Percentiles rank a stretch among this genome's conserved stretches.
Conservation (phyloP, 2,329 filamentous ascomycete species). For the Nakataea oryzae region DNA sequence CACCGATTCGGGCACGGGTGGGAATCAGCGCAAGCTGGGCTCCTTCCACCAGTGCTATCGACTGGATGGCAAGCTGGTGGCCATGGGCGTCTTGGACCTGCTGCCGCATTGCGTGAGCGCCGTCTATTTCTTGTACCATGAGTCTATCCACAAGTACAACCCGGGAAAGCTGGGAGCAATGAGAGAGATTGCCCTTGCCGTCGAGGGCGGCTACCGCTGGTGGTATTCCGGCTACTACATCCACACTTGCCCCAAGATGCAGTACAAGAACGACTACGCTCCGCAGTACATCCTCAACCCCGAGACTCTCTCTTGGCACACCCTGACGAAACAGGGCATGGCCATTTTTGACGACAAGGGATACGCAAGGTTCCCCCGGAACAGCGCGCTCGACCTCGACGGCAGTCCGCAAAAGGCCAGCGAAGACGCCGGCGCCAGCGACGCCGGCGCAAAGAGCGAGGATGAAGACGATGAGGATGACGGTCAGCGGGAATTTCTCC, state of each 20-base stretch:
- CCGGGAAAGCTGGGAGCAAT: constrained; percentile 70
- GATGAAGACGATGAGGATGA: constrained; percentile 12
- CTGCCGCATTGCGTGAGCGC: constrained; percentile 68
- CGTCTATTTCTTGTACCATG: constrained; percentile 76
- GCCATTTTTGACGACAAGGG: constrained; percentile 39
- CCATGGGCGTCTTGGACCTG: constrained; percentile 67
- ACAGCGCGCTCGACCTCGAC: background rate
- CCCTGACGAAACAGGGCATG: constrained; percentile 41
- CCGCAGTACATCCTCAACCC: constrained; percentile 68
- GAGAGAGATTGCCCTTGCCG: constrained; percentile 59
- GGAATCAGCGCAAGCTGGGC: constrained; percentile 47
- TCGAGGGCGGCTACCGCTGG: constrained; percentile 59
- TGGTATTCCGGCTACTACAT: constrained; percentile 82
- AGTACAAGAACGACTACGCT: constrained; percentile 71
- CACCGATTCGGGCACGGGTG: constrained; percentile 31
- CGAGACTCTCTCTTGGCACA: constrained; percentile 51
- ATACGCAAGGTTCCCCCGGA: constrained; percentile 34
- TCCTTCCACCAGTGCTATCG: constrained; percentile 78
- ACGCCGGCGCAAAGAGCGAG: constrained; percentile 6
- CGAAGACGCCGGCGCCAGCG: constrained; percentile 13
- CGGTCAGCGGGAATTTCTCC: constrained; percentile 29
- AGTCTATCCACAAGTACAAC: constrained; percentile 57
- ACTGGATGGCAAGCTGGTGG: constrained; percentile 64
- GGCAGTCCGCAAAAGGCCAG: background rate
- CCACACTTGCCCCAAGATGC: constrained; percentile 72